Base-by-base conservation (phyloP, 1,284 basidiomycete genomes). In the Ustilago bromivora region DNA sequence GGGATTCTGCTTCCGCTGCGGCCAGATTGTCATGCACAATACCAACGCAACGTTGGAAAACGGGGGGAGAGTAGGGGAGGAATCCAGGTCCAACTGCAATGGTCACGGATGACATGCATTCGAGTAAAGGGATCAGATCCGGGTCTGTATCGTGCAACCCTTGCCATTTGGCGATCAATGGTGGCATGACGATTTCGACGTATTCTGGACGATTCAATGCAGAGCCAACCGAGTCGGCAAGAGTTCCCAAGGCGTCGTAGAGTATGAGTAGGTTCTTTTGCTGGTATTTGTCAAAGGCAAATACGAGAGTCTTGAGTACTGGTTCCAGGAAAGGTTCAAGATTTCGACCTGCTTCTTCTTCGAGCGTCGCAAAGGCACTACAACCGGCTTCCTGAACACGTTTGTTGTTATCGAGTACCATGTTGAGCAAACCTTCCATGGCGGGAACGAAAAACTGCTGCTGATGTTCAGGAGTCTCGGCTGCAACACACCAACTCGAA, bases 391-490 rank as follows among this genome's bases (percentile, higher is more conserved):
- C 97, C 88, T 99, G 97, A 0, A 99, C 97, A 23, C 96, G 93
- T 88, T 99, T 99, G 89, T 99, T 99, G 87, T 94, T 94, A 87
- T 99, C 97, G 59, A 99, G 89, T n/a, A 98, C 95, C 94, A 96
- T 98, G 67, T 92, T 91, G 68, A 99, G 91, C 87, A 98, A 94
- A 31, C 96, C 97, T 89, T 99, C 96, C 92, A 99, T 94, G 32
- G 94, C 95, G 0, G 97, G 96, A 35, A 98, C 92, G 85, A 99
- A 98, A 88, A 93, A 98, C 63, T 90, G 90, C 70, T 90, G 92
- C 88, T 92, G 93, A 88, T 98, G 95, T 77, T 96, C 94, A 91
- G 92, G 35, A 90, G 92, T 74, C 90, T 87, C 89, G 32, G 92
- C 91, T 10, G 93, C 93, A 78, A 90, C 88, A 62, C 93, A 94